Evolutionary conservation across 192 early-diverging fungal genomes (phyloP).

Genomic region (Backusella luteola): DNA sequence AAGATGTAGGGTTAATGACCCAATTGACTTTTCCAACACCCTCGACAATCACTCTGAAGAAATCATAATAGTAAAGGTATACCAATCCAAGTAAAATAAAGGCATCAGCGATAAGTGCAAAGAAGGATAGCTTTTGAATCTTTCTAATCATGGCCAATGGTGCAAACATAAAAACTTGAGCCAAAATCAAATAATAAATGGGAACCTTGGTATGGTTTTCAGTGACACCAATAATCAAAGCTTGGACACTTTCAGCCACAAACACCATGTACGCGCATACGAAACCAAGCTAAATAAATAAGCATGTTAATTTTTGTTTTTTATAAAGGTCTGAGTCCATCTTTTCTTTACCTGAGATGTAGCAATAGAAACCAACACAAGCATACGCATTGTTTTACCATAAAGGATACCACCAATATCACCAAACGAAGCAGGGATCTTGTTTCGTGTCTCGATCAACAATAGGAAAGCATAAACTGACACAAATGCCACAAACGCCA

Average conservation of each 20-base stretch:
- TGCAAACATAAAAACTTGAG: slow-evolving; percentile 74
- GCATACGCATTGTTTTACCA: slow-evolving; percentile 58
- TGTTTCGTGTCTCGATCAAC: slow-evolving; percentile 61
- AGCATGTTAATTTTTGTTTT: background rate
- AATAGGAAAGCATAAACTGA: slow-evolving; percentile 68
- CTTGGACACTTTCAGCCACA: slow-evolving; percentile 84
- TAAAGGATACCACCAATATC: slow-evolving; percentile 68
- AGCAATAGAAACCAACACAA: slow-evolving; percentile 51
- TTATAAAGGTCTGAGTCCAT: background rate
- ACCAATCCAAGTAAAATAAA: slow-evolving; percentile 86
- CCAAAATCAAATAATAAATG: slow-evolving; percentile 55
- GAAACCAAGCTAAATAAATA: slow-evolving; percentile 64
- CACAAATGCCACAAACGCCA: slow-evolving; percentile 53
- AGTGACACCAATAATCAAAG: slow-evolving; percentile 69
- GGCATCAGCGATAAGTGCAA: slow-evolving; percentile 85
- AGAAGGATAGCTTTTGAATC: slow-evolving; percentile 82
- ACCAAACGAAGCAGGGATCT: slow-evolving; percentile 65
- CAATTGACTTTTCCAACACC: slow-evolving; percentile 63
- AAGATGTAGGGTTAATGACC: slow-evolving; percentile 64
- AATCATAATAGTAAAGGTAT: slow-evolving; percentile 81
- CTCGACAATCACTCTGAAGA: slow-evolving; percentile 54
- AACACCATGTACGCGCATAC: slow-evolving; percentile 92
- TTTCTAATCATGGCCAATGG: slow-evolving; percentile 88
- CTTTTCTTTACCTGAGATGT: slow-evolving; percentile 38
- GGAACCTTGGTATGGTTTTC: slow-evolving; percentile 55